Base-by-base conservation (phyloP, 2,329 filamentous ascomycete genomes). In the Alternaria sp. region DNA sequence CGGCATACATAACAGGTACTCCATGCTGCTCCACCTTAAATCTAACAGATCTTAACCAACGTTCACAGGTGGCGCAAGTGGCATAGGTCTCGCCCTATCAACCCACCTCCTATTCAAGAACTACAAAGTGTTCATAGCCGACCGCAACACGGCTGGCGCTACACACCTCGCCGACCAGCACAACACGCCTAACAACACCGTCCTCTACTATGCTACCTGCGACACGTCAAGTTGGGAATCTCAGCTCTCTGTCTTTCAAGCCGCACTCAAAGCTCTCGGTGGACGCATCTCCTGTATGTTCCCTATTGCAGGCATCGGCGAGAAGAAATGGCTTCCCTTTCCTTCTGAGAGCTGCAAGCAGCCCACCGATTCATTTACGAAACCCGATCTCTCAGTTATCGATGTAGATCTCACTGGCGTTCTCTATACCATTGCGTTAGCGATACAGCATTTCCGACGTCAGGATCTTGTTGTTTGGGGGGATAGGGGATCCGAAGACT, bases 111-210 rank as follows among this genome's bases (percentile, higher is more conserved):
- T 74, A 12, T 54, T 53, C 3, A 65, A 68, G 60, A 69, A 69
- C 67, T 82, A 85, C 62, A 79, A 82, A 40, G 83, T 87, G 36
- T 83, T 82, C 57, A 83, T 85, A 3, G 78, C 85, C 30, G 80
- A 81, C 59, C 62, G 65, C 32, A 71, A 80, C 60, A 57, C 74
- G n/a, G 10, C 60, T 22, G 65, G 62, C 9, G 71, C 75, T 9
- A 32, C 74, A 57, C 20, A 65, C n/a, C 60, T 76, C 6, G 73
- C 71, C n/a, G 36, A 54, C 16, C 18, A 54, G 5, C 63, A 75
- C 38, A 67, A 71, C 38, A 52, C 18, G 14, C 14, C 50, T 4
- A 30, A n/a, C 10, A 30, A 25, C 12, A 43, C 55, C 3, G 62
- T 57, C 18, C 62, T 72, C 1, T 55, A 72, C 28, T 74, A 70